A percentile compares a stretch with the other conserved stretches of the same genome.
Evolutionary conservation across 768 basidiomycete genomes (phyloP).

Genomic region (Termitomyces bulborhizus): DNA sequence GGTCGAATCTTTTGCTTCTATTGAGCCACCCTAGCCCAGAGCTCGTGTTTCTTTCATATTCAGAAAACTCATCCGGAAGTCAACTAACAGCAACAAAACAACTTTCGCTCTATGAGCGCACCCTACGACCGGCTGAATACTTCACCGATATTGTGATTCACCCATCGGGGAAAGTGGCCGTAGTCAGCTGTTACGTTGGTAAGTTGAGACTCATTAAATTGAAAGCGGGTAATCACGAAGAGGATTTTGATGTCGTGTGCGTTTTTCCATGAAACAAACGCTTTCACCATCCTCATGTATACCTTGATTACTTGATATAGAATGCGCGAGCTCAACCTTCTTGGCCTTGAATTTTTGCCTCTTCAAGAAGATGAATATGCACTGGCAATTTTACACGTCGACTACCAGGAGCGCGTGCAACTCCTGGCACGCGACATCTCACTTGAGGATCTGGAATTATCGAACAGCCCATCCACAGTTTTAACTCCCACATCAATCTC

Average conservation of each 20-base stretch:
- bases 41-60: slow-evolving; percentile 56
- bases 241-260: slow-evolving; percentile 61
- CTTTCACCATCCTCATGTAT: not conserved
- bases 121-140: slow-evolving; percentile 61
- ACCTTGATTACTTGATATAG: slow-evolving; percentile 25
- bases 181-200: slow-evolving; percentile 63
- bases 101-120: slow-evolving; percentile 50
- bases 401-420: slow-evolving; percentile 57
- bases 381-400: slow-evolving; percentile 64
- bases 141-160: slow-evolving; percentile 66
- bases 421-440: slow-evolving; percentile 54
- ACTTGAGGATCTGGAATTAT: slow-evolving; percentile 44
- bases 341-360: slow-evolving; percentile 60
- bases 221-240: slow-evolving; percentile 45
- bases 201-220: slow-evolving; percentile 62
- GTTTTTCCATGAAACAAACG: slow-evolving; percentile 20
- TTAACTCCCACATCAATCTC: slow-evolving; percentile 51
- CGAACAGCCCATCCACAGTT: slow-evolving; percentile 35
- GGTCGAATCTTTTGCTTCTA: slow-evolving; percentile 56
- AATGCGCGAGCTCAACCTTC: slow-evolving; percentile 60
- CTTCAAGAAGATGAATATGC: slow-evolving; percentile 35
- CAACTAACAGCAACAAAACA: slow-evolving; percentile 36
- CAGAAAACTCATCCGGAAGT: slow-evolving; percentile 24
- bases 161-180: slow-evolving; percentile 50
- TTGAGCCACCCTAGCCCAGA: slow-evolving; percentile 75